These are phyloP conservation scores for Cucumis variabilis DNA, from an alignment of 331 rosid species.

Conservation along the genomic window DNA sequence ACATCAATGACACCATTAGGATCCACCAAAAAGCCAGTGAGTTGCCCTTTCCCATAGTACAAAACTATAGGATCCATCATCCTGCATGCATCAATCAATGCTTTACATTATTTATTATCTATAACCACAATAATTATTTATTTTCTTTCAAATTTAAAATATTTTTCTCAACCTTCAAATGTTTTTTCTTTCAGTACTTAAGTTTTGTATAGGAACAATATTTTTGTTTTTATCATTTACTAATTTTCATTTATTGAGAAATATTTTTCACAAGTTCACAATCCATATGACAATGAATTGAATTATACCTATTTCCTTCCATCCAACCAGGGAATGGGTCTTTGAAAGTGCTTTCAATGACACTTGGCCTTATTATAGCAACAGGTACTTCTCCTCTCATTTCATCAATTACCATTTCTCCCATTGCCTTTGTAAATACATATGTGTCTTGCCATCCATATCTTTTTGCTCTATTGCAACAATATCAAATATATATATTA, in stretches of 20 bases:
- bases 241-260: too few species aligned
- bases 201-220: too few species aligned
- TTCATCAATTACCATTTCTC: constrained; percentile 76
- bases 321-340: constrained; percentile 98
- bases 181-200: too few species aligned
- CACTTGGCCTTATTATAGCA: constrained; percentile 61
- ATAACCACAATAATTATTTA: too few species aligned
- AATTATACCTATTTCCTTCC: constrained; percentile 83
- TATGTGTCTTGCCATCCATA: constrained; percentile 98
- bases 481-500: neutral
- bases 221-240: too few species aligned
- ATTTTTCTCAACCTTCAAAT: too few species aligned
- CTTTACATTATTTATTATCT: too few species aligned
- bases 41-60: constrained; percentile 93
- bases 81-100: constrained; percentile 39
- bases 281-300: neutral
- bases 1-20: constrained; percentile 93
- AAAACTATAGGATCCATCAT: constrained; percentile 98
- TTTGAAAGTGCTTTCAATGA: constrained; percentile 62
- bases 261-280: too few species aligned
- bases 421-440: constrained; percentile 98
- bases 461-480: constrained; percentile 61
- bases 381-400: constrained; percentile 60
- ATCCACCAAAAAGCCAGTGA: constrained; percentile 84
- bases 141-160: too few species aligned